Conservation (phyloP, 2,329 filamentous ascomycete genomes). For the Ceratocystiopsis minuta region DNA sequence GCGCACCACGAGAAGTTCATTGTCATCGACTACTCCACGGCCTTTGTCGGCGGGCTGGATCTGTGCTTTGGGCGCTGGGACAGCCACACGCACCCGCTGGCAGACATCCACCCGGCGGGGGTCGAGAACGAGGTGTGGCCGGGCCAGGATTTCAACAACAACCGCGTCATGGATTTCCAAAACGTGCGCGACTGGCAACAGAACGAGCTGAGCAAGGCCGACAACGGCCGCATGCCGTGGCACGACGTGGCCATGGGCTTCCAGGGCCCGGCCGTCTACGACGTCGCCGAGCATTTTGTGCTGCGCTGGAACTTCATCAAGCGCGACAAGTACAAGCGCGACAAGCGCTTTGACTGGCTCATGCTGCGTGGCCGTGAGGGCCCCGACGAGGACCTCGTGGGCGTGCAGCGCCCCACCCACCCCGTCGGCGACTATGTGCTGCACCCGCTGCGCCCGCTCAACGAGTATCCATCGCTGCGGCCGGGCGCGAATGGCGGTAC, state of each 20-base stretch:
- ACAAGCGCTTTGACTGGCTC: constrained; percentile 70
- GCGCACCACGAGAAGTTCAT: constrained; percentile 98
- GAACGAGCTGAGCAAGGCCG: constrained; percentile 80
- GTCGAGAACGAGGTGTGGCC: constrained; percentile 76
- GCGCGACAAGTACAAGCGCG: constrained; percentile 92
- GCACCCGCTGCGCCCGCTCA: constrained; percentile 57
- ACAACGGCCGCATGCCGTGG: constrained; percentile 95
- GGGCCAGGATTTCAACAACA: constrained; percentile 97
- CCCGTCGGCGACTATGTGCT: constrained; percentile 75
- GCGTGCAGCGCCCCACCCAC: constrained; percentile 74
- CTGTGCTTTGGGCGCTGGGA: constrained; percentile 96
- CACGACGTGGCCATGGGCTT: constrained; percentile 88
- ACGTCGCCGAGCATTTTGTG: constrained; percentile 91
- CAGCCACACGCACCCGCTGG: constrained; percentile 61
- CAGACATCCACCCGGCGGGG: constrained; percentile 75
- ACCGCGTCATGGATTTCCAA: constrained; percentile 88
- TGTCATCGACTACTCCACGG: constrained; percentile 76
- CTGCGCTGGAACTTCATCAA: constrained; percentile 95
- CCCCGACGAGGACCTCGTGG: constrained; percentile 68
- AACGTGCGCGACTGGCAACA: constrained; percentile 81
- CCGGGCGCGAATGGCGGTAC: constrained; percentile 40
- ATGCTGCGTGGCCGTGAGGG: constrained; percentile 57
- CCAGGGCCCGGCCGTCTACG: constrained; percentile 77
- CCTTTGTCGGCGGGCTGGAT: constrained; percentile 88
- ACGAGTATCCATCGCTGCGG: constrained; percentile 33